phyloP scores from a whole-genome alignment of 2,329 filamentous ascomycete species.

The Penicillium sp. region DNA sequence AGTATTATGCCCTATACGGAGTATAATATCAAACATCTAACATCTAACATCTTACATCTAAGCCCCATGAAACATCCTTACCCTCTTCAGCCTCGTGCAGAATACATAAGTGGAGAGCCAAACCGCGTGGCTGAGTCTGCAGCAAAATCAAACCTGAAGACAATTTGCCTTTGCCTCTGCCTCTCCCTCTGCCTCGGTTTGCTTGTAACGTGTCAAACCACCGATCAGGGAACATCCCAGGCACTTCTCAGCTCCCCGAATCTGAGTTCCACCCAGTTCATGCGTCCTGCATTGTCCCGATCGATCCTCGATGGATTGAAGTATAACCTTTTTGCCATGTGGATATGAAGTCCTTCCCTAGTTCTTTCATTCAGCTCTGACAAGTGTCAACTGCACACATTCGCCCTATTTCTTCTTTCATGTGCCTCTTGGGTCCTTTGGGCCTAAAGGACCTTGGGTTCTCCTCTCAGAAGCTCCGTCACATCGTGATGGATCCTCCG shows the following conservation, averaged over 20 bases:
- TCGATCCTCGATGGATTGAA: background rate
- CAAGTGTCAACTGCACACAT: background rate
- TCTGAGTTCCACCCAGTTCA: conserved; percentile 5
- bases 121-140: conserved; percentile 13
- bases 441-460: conserved; percentile 3
- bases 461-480: conserved; percentile 11
- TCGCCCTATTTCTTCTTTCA: background rate
- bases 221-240: conserved; percentile 12
- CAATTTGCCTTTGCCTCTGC: background rate
- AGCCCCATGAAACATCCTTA: conserved; percentile 2
- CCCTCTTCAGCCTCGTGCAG: conserved; percentile 13
- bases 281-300: conserved; percentile 6
- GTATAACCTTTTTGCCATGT: background rate
- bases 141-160: background rate
- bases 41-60: background rate
- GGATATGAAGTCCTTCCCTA: background rate
- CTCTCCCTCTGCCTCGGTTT: background rate
- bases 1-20: background rate
- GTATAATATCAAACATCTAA: background rate
- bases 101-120: background rate
- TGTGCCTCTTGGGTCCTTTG: background rate
- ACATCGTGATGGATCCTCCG: conserved; percentile 22
- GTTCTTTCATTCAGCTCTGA: background rate
- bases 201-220: background rate
- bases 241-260: conserved; percentile 4